These are phyloP conservation scores for Taiozyma sp. DNA, from an alignment of 1,139 yeast genomes.

Conservation along the genomic window DNA sequence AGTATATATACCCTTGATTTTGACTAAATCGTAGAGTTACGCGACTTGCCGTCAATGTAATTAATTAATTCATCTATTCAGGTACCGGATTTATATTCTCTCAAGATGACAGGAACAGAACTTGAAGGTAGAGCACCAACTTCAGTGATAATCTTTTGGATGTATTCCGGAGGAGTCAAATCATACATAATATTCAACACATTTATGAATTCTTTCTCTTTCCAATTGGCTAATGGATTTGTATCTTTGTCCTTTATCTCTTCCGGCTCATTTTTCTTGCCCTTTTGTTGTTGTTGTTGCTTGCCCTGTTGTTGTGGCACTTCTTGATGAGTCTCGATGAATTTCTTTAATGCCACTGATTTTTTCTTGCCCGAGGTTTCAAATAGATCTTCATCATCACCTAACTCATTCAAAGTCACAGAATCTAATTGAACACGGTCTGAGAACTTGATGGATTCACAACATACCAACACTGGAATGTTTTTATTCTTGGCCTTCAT, in stretches of 20 bases:
- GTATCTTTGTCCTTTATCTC: constrained; percentile 19
- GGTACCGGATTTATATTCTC: constrained; percentile 62
- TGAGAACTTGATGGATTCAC: constrained; percentile 92
- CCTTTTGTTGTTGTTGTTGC: constrained; percentile 16
- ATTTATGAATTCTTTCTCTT: constrained; percentile 54
- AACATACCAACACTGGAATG: constrained; percentile 90
- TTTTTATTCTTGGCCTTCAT: constrained; percentile 85
- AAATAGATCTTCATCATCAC: constrained; percentile 73
- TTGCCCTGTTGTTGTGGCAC: constrained; percentile 19
- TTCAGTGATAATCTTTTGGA: constrained; percentile 93
- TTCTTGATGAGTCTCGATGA: constrained; percentile 42
- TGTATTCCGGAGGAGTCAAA: constrained; percentile 89
- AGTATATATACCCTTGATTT: not conserved
- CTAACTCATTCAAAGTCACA: constrained; percentile 88
- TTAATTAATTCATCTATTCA: not conserved
- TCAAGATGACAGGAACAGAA: constrained; percentile 90
- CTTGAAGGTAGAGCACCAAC: constrained; percentile 96
- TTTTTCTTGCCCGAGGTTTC: constrained; percentile 43
- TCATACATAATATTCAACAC: constrained; percentile 87
- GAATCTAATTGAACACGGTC: constrained; percentile 95
- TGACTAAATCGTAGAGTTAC: no score
- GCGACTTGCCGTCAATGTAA: not conserved
- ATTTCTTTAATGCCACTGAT: constrained; percentile 63
- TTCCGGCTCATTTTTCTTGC: constrained; percentile 17
- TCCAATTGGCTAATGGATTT: constrained; percentile 58